phyloP scores from a whole-genome alignment of 2,329 filamentous ascomycete genomes.

The Alternaria panax region DNA sequence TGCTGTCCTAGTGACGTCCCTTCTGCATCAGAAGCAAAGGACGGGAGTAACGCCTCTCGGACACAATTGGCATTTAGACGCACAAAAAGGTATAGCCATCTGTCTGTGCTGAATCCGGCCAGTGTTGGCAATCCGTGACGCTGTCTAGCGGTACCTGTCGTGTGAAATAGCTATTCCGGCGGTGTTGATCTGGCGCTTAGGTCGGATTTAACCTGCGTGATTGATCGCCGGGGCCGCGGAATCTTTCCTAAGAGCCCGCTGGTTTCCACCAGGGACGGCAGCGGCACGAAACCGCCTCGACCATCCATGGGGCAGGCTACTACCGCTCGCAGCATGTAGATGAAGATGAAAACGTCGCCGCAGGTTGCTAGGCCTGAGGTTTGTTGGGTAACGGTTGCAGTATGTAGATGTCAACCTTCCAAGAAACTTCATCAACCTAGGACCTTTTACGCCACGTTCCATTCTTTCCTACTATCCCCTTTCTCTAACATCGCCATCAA shows the following conservation, averaged over 20 bases:
- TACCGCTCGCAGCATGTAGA: too few species aligned
- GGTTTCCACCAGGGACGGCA: background rate
- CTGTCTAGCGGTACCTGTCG: background rate
- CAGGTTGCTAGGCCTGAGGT: too few species aligned
- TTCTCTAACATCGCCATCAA: slow-evolving; percentile 17
- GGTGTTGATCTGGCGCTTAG: background rate
- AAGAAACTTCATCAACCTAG: background rate
- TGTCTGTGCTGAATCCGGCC: too few species aligned
- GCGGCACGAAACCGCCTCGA: background rate
- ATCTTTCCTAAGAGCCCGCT: background rate
- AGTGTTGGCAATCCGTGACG: background rate
- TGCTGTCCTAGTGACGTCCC: slow-evolving; percentile 9
- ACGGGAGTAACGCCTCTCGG: background rate
- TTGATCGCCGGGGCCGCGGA: background rate
- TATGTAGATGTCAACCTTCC: background rate
- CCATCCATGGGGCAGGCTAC: background rate
- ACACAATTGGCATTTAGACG: background rate
- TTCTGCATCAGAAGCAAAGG: slow-evolving; percentile 2
- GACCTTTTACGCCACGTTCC: background rate
- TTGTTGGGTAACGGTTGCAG: background rate
- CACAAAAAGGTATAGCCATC: background rate
- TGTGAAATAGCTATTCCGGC: background rate
- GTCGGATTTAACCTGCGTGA: background rate
- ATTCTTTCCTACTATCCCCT: background rate
- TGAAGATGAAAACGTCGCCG: too few species aligned